These are phyloP conservation scores for Mortierella sp. DNA, from an alignment of 371 early-diverging fungal genomes.

Conservation along the genomic window DNA sequence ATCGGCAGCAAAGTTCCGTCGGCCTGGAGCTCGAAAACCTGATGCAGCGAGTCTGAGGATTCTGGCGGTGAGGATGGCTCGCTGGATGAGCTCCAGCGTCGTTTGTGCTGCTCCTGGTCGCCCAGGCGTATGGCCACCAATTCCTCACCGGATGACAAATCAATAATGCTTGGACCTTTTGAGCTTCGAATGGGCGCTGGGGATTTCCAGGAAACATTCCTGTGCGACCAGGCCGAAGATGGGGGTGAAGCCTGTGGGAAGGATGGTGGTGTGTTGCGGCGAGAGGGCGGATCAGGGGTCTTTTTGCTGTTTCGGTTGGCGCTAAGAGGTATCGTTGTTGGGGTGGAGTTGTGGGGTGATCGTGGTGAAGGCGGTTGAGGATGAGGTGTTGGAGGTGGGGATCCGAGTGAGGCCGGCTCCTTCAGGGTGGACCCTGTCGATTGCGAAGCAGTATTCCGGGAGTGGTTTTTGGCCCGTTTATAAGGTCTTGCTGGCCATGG, in stretches of 20 bases:
- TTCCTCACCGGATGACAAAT: conserved; percentile 56
- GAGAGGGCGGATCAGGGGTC: not conserved
- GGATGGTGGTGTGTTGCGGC: not conserved
- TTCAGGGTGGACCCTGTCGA: not conserved
- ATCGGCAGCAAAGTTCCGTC: conserved; percentile 40
- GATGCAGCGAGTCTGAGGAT: conserved; percentile 13
- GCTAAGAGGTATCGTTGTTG: not conserved
- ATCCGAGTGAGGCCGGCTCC: not conserved
- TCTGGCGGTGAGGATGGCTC: conserved; percentile 16
- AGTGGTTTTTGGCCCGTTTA: conserved; percentile 12
- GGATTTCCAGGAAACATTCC: not conserved
- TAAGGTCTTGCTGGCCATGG: conserved; percentile 11
- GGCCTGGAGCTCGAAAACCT: conserved; percentile 36
- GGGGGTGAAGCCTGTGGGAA: not conserved
- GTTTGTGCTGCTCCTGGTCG: conserved; percentile 34
- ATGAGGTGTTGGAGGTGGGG: not conserved
- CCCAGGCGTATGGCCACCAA: conserved; percentile 47
- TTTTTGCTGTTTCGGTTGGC: not conserved
- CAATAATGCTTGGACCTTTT: conserved; percentile 49
- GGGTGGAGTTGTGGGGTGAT: not conserved
- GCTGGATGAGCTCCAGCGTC: conserved; percentile 30
- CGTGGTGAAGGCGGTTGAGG: not conserved
- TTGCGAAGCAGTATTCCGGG: not conserved
- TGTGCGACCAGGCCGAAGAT: not conserved
- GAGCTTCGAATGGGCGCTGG: conserved; percentile 10